These are phyloP conservation scores for Pisolithus orientalis DNA, from an alignment of 768 basidiomycete genomes.

Conservation along the genomic window DNA sequence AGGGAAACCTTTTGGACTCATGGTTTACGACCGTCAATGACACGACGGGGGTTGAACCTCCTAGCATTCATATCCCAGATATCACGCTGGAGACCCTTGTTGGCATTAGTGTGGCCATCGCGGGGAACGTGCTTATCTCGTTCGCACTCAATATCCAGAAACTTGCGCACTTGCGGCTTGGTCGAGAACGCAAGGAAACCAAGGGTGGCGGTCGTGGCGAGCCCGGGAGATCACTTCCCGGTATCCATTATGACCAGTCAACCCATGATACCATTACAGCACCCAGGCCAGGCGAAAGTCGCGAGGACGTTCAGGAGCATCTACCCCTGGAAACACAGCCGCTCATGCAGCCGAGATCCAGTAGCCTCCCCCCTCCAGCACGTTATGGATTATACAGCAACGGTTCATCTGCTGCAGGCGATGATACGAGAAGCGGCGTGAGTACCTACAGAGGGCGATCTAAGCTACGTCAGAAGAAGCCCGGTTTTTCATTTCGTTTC, in stretches of 20 bases:
- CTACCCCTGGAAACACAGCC: conserved; percentile 21
- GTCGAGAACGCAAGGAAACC: conserved; percentile 28
- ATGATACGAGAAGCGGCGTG: conserved; percentile 23
- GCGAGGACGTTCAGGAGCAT: conserved; percentile 5
- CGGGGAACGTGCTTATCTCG: conserved; percentile 84
- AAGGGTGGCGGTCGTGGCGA: conserved; percentile 13
- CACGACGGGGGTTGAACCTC: conserved; percentile 5
- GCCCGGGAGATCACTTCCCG: conserved; percentile 2
- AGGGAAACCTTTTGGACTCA: neutral
- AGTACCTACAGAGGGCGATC: conserved; percentile 17
- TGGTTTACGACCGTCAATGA: conserved; percentile 5
- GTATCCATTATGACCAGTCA: neutral
- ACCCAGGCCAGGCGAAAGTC: conserved; percentile 3
- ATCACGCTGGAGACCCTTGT: conserved; percentile 53
- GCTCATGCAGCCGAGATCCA: conserved; percentile 21
- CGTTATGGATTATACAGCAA: conserved; percentile 15
- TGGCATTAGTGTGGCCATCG: conserved; percentile 78
- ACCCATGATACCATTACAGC: neutral
- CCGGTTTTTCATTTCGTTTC: conserved; percentile 30
- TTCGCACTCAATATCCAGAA: conserved; percentile 92
- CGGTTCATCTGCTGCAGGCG: conserved; percentile 4
- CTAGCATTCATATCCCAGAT: conserved; percentile 43
- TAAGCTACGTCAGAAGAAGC: conserved; percentile 20
- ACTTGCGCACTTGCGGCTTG: conserved; percentile 74
- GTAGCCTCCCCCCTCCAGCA: conserved; percentile 10